These are phyloP conservation scores for Bretziella fagacearum DNA, from an alignment of 2,329 filamentous ascomycete species.

Conservation along the genomic window DNA sequence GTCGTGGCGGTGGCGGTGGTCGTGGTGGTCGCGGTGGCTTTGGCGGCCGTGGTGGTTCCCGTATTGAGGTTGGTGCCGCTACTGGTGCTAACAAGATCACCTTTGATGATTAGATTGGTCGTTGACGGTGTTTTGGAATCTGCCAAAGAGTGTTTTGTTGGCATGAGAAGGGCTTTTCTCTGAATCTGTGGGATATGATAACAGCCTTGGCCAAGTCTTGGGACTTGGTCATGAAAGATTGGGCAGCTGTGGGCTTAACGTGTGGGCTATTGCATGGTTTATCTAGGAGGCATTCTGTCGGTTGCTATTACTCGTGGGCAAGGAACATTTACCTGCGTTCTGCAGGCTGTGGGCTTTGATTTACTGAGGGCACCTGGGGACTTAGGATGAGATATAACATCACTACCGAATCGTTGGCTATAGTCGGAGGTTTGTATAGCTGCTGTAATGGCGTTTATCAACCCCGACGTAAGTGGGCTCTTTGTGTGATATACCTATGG, in stretches of 20 bases:
- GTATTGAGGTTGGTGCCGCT: constrained; percentile 31
- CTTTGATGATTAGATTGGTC: constrained; percentile 30
- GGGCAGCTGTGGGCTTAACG: constrained; percentile 14
- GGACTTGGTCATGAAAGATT: background rate
- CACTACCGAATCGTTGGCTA: constrained; percentile 15
- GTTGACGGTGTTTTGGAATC: background rate
- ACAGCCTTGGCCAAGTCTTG: background rate
- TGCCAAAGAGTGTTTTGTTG: background rate
- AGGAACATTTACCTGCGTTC: constrained; percentile 13
- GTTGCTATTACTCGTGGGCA: constrained; percentile 15
- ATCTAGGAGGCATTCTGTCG: constrained; percentile 15
- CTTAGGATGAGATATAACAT: constrained; percentile 15
- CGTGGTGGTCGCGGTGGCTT: constrained; percentile 30
- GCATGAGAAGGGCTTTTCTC: background rate
- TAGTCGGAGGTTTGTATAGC: background rate
- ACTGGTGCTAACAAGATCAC: constrained; percentile 59
- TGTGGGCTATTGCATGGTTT: constrained; percentile 13
- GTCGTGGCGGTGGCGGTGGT: constrained; percentile 35
- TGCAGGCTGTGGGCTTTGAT: constrained; percentile 14
- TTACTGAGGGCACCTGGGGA: constrained; percentile 15
- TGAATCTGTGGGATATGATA: constrained; percentile 4
- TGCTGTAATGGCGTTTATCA: background rate
- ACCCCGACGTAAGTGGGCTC: constrained; percentile 7
- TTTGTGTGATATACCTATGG: constrained; percentile 4
- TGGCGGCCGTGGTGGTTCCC: constrained; percentile 30